phyloP scores from a whole-genome alignment of 2,329 filamentous ascomycete genomes.

The Fusarium sp. region DNA sequence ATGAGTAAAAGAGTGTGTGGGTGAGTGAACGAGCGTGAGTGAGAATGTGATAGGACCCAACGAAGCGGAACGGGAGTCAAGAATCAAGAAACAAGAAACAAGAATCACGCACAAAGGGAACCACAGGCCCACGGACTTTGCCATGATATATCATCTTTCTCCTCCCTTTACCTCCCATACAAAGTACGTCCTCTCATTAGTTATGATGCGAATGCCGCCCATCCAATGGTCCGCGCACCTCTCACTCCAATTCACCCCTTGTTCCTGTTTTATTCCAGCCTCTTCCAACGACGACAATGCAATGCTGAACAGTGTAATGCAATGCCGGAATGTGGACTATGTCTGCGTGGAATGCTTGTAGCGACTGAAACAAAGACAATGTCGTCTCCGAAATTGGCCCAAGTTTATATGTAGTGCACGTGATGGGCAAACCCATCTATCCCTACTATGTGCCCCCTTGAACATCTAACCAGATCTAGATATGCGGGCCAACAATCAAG shows the following conservation, averaged over 20 bases:
- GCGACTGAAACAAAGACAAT: conserved; percentile 56
- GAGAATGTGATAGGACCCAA: conserved; percentile 28
- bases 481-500: conserved; percentile 23
- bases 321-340: conserved; percentile 38
- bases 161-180: conserved; percentile 28
- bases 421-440: conserved; percentile 39
- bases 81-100: conserved; percentile 30
- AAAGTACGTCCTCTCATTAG: conserved; percentile 27
- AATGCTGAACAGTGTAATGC: conserved; percentile 47
- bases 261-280: conserved; percentile 46
- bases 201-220: conserved; percentile 35
- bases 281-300: conserved; percentile 55
- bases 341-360: conserved; percentile 52
- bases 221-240: conserved; percentile 37
- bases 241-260: conserved; percentile 20
- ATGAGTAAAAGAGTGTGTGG: conserved; percentile 7
- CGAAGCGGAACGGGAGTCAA: conserved; percentile 29
- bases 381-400: conserved; percentile 46
- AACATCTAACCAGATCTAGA: conserved; percentile 14
- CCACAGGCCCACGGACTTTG: conserved; percentile 33
- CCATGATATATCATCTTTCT: conserved; percentile 44
- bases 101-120: conserved; percentile 34
- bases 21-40: conserved; percentile 4
- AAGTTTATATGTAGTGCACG: conserved; percentile 39
- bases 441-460: conserved; percentile 8